Conservation (phyloP, 1,284 basidiomycete species). For the Apiotrichum siamense region DNA sequence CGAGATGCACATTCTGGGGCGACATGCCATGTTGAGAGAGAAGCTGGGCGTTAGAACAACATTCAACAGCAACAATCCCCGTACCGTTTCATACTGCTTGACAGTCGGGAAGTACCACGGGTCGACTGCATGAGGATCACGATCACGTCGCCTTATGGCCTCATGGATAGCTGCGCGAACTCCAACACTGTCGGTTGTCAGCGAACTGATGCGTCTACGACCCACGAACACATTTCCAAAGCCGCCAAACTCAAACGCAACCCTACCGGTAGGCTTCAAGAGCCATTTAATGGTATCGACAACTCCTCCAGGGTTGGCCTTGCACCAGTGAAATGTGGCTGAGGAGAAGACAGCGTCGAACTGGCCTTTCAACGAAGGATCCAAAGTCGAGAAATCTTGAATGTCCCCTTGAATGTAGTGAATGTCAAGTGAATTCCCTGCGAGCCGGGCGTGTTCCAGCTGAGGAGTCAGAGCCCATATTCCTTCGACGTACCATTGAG, state of each 20-base stretch:
- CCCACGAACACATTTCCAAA: conserved; percentile 44
- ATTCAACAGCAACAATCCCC: conserved; percentile 19
- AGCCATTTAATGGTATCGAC: conserved; percentile 55
- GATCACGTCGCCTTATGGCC: conserved; percentile 54
- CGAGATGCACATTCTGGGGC: conserved; percentile 56
- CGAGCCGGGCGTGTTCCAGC: conserved; percentile 56
- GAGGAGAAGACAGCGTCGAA: conserved; percentile 63
- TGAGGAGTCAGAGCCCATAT: conserved; percentile 28
- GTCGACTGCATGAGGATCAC: conserved; percentile 58
- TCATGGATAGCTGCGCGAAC: conserved; percentile 58
- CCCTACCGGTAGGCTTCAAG: conserved; percentile 62
- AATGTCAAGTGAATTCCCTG: conserved; percentile 56
- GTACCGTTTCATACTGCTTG: conserved; percentile 60
- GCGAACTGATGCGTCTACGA: neutral
- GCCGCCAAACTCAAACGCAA: conserved; percentile 73
- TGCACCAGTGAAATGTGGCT: conserved; percentile 79
- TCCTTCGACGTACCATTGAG: conserved; percentile 57
- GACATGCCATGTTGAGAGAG: conserved; percentile 56
- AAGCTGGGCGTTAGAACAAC: conserved; percentile 48
- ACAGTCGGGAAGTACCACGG: conserved; percentile 78
- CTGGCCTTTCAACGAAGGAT: conserved; percentile 22
- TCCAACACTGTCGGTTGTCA: conserved; percentile 42
- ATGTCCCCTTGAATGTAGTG: conserved; percentile 37
- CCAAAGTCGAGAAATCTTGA: conserved; percentile 20
- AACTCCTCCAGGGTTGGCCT: conserved; percentile 61